A percentile compares a stretch with the other conserved stretches of the same genome.
Evolutionary conservation across 2,329 filamentous ascomycete species (phyloP).

Genomic region (Colletotrichum agaves): DNA sequence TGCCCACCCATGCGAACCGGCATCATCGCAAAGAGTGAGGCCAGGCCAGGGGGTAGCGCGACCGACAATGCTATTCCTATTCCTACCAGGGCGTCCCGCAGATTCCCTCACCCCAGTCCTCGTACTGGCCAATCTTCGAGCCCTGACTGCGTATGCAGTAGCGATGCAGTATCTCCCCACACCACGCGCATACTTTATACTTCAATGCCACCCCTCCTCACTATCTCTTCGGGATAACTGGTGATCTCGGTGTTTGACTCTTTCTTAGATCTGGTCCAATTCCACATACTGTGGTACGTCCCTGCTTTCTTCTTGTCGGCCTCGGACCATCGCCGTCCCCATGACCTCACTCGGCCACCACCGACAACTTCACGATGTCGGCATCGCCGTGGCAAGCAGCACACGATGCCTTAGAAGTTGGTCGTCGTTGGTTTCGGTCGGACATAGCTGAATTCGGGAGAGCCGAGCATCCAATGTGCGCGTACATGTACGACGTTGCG

Average conservation of each 20-base stretch:
- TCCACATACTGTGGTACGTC: neutral
- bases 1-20: slow-evolving; percentile 43
- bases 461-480: neutral
- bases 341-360: slow-evolving; percentile 9
- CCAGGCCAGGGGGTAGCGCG: slow-evolving; percentile 5
- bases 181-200: neutral
- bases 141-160: neutral
- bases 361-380: slow-evolving; percentile 2
- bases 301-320: slow-evolving; percentile 4
- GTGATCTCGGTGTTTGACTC: slow-evolving; percentile 14
- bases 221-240: slow-evolving; percentile 9
- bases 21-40: slow-evolving; percentile 30
- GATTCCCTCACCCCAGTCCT: neutral
- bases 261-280: slow-evolving; percentile 2
- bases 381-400: neutral
- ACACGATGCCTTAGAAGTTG: neutral
- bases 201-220: slow-evolving; percentile 10
- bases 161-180: neutral
- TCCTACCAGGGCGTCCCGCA: neutral
- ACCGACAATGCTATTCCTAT: slow-evolving; percentile 13
- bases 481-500: slow-evolving; percentile 13
- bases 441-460: neutral
- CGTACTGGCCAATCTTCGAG: too few species aligned
- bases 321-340: slow-evolving; percentile 6
- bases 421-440: neutral